Base-by-base conservation (phyloP, 2,329 filamentous ascomycete species). In the Pseudogymnoascus sp. region DNA sequence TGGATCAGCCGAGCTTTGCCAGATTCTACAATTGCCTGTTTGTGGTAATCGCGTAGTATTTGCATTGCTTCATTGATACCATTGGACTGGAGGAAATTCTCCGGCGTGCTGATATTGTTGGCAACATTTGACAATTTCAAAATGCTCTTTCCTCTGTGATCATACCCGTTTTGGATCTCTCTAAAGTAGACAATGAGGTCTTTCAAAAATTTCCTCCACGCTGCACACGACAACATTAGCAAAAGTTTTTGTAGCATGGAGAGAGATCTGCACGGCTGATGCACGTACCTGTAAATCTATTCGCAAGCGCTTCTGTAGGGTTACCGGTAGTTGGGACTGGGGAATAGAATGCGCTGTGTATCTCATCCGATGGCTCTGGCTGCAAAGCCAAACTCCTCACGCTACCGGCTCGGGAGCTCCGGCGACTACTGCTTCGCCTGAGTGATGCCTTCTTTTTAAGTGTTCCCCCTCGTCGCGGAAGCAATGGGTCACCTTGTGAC, bases 141-240 rank as follows among this genome's bases (percentile, higher is more conserved):
- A 4, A 96, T 80, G 6, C 88, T 85, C 74, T 97, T 97, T 29
- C 90, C 84, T 65, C 90, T 87, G 62, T 88, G 83, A 71, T 99
- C 93, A 74, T 97, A 97, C 58, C 92, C 90, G 59, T 83, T 84
- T 72, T 96, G 91, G 55, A 97, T 86, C 74, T 97, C 94, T 69
- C 91, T 87, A 74, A 97, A 97, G 74, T 96, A 97, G 62, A 89
- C 79, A 67, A 97, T 96, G 48, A 97, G 81, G 68, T 97, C 92
- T 74, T 97, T 97, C 61, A 99, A 83, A 12, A 97, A 83, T 78
- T 96, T 96, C 69, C 94, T 86, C 94, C 94, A 99, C 60, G 90
- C 92, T 95, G 68, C 61, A 62, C 60, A 60, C 42, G 21, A 48
- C n/a, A 25, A 55, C 29, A 7, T 51, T 51, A 69, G 66, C 29